These are phyloP conservation scores for Kalmusia sp. DNA, from an alignment of 2,329 filamentous ascomycete genomes.

Conservation along the genomic window DNA sequence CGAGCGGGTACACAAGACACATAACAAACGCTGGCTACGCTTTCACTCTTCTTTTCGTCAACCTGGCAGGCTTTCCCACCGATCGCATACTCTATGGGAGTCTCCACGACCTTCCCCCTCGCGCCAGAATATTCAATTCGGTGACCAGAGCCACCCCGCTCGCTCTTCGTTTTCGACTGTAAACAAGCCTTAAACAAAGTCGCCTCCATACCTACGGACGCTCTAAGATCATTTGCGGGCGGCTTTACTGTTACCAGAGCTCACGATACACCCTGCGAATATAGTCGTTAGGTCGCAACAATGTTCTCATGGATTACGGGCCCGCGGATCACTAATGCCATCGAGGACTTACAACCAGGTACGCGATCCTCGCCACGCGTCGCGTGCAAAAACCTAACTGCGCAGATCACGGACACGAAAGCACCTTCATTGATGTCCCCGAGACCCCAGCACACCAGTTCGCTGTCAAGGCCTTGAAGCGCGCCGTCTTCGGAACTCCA, in stretches of 20 bases:
- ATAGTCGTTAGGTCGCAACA: background rate
- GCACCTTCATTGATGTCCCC: constrained; percentile 61
- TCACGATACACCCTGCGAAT: too few species aligned
- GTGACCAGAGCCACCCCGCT: constrained; percentile 6
- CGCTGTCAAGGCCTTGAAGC: constrained; percentile 71
- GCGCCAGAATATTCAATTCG: background rate
- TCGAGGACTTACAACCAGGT: constrained; percentile 46
- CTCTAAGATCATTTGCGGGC: constrained; percentile 6
- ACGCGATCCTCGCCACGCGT: constrained; percentile 5
- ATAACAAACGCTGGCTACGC: constrained; percentile 4
- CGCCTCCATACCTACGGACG: constrained; percentile 12
- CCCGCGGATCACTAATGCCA: constrained; percentile 45
- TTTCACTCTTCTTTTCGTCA: background rate
- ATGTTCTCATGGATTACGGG: constrained; percentile 51
- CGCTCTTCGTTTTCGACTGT: constrained; percentile 30
- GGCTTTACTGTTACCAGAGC: background rate
- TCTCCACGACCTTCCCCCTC: background rate
- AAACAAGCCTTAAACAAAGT: constrained; percentile 47
- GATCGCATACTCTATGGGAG: constrained; percentile 12
- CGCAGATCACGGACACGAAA: constrained; percentile 43
- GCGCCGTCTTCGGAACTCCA: constrained; percentile 70
- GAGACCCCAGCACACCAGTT: constrained; percentile 72
- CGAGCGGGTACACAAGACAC: constrained; percentile 4
- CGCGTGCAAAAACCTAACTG: constrained; percentile 18
- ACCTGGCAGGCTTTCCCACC: background rate